Evolutionary conservation across 441 rosid genomes (phyloP).

Genomic region (Hypseocharis bilobata): DNA sequence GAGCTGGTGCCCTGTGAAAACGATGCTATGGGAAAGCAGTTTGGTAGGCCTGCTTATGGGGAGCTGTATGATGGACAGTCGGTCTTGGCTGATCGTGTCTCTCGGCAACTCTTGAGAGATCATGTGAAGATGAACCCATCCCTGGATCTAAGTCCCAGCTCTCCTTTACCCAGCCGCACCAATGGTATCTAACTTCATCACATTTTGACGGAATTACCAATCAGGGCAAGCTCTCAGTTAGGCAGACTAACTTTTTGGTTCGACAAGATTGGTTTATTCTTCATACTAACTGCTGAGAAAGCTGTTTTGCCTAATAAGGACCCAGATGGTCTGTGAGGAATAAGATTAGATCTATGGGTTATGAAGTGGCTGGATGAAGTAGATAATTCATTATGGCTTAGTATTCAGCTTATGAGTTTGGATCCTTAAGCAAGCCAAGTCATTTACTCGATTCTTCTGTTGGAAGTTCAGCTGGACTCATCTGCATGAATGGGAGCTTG

Average conservation of each 20-base stretch:
- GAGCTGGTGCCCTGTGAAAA: conserved; percentile 35
- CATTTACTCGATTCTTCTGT: conserved; percentile 9
- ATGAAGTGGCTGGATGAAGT: conserved; percentile 17
- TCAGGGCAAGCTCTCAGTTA: conserved; percentile 19
- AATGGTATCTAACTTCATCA: conserved; percentile 24
- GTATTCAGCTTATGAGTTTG: conserved; percentile 1
- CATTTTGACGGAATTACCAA: conserved; percentile 15
- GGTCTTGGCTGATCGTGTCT: conserved; percentile 52
- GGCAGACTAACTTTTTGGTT: conserved; percentile 15
- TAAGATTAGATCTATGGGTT: conserved; percentile 17
- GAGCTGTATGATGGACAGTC: conserved; percentile 46
- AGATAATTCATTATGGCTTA: conserved; percentile 8
- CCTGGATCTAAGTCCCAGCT: conserved; percentile 43
- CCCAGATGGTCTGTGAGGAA: conserved; percentile 18
- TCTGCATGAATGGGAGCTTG: conserved; percentile 1
- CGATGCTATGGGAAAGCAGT: conserved; percentile 39
- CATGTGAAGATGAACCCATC: conserved; percentile 36
- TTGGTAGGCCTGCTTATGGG: conserved; percentile 32
- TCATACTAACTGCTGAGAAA: conserved; percentile 23
- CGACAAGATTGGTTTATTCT: conserved; percentile 19
- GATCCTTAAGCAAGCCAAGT: conserved; percentile 17
- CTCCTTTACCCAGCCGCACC: conserved; percentile 35
- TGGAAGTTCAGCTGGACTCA: conserved; percentile 13
- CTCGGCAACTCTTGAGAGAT: conserved; percentile 49
- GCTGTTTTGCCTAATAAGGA: conserved; percentile 22